Conservation (phyloP, 2,329 filamentous ascomycete species). For the Claviceps purpurea region DNA sequence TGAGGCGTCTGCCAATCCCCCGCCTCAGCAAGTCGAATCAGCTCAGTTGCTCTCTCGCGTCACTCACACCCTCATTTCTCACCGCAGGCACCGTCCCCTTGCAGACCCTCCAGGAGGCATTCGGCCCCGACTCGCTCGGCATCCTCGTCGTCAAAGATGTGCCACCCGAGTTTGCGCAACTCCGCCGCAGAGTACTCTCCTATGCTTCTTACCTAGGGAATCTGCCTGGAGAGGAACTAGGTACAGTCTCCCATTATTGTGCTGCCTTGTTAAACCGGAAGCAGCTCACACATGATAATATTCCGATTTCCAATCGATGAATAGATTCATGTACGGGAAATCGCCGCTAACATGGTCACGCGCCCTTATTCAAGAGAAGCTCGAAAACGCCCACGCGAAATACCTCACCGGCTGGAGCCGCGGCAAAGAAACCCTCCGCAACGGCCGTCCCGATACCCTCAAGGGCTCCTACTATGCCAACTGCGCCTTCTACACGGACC, state of each 20-base stretch:
- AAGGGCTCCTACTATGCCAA: slow-evolving; percentile 81
- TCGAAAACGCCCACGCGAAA: slow-evolving; percentile 47
- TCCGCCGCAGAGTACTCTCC: slow-evolving; percentile 64
- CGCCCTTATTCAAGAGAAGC: slow-evolving; percentile 26
- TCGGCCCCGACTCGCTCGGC: slow-evolving; percentile 79
- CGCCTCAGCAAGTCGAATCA: too few relatives aligned
- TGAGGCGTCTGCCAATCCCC: too few relatives aligned
- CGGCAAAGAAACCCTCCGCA: slow-evolving; percentile 68
- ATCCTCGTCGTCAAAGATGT: slow-evolving; percentile 90
- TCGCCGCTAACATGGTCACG: too few relatives aligned
- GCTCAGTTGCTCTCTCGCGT: neutral
- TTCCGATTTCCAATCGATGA: too few relatives aligned
- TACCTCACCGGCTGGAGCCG: slow-evolving; percentile 65
- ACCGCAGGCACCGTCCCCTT: slow-evolving; percentile 51
- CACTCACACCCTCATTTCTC: slow-evolving; percentile 1
- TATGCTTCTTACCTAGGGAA: slow-evolving; percentile 85
- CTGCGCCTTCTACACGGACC: slow-evolving; percentile 62
- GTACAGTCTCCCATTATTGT: slow-evolving; percentile 26
- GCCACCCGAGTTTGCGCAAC: slow-evolving; percentile 53
- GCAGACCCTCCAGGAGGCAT: slow-evolving; percentile 59
- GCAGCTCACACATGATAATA: too few relatives aligned
- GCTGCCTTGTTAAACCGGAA: too few relatives aligned
- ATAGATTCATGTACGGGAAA: too few relatives aligned
- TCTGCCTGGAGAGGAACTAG: slow-evolving; percentile 56
- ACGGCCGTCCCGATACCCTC: slow-evolving; percentile 63